A percentile compares a stretch with the other conserved stretches of the same genome.
Evolutionary conservation across 805 yeast species (phyloP).

Genomic region (Tetrapisispora nanseiensis): DNA sequence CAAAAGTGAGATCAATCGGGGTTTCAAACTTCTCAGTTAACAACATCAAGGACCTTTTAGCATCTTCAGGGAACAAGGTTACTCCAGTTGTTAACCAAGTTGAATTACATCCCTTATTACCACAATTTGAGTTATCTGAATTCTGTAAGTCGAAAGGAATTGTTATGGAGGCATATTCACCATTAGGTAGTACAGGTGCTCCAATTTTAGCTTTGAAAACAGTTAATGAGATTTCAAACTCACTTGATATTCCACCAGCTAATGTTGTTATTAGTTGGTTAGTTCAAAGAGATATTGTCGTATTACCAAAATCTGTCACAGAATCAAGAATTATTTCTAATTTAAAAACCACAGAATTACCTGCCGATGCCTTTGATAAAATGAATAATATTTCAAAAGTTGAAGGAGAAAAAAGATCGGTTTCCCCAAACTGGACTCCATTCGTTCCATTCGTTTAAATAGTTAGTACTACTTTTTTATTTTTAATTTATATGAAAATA

Average conservation of each 20-base stretch:
- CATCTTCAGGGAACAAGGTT: constrained; percentile 37
- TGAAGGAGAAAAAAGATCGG: constrained; percentile 26
- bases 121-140: constrained; percentile 49
- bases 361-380: constrained; percentile 30
- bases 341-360: constrained; percentile 24
- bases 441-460: constrained; percentile 17
- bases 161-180: constrained; percentile 64
- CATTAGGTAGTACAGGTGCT: constrained; percentile 54
- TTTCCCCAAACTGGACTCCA: constrained; percentile 20
- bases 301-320: constrained; percentile 42
- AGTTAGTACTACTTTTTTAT: neutral
- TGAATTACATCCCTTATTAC: constrained; percentile 66
- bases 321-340: constrained; percentile 35
- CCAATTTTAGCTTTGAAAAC: constrained; percentile 40
- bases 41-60: constrained; percentile 42
- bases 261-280: constrained; percentile 52
- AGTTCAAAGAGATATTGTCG: constrained; percentile 43
- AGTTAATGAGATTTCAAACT: constrained; percentile 37
- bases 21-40: constrained; percentile 60
- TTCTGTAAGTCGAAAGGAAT: constrained; percentile 46
- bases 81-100: constrained; percentile 68
- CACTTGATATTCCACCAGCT: constrained; percentile 35
- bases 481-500: neutral
- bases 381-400: constrained; percentile 22
- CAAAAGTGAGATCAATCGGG: constrained; percentile 58